phyloP scores from a whole-genome alignment of 2,329 filamentous ascomycete genomes.

The Penicillium sclerotigenum region DNA sequence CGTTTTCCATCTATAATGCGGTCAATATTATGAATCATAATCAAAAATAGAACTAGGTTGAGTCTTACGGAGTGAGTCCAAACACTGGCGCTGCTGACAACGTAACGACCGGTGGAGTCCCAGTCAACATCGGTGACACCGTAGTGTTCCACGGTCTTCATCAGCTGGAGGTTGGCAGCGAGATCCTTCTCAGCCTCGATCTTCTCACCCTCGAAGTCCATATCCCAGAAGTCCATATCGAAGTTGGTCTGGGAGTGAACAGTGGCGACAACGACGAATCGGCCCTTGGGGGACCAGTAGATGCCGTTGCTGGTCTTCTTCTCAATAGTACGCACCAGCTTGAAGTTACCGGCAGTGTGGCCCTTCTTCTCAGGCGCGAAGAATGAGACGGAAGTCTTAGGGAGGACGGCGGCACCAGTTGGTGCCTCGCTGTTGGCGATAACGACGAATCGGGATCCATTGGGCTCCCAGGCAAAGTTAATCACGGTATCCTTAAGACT shows the following conservation, averaged over 20 bases:
- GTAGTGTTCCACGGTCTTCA: conserved; percentile 93
- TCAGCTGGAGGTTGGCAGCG: conserved; percentile 88
- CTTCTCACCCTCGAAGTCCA: conserved; percentile 97
- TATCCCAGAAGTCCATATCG: conserved; percentile 95
- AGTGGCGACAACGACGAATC: conserved; percentile 91
- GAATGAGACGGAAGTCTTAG: conserved; percentile 93
- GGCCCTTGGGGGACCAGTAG: conserved; percentile 95
- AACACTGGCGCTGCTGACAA: conserved; percentile 85
- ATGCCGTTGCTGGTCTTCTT: conserved; percentile 99
- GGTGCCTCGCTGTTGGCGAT: conserved; percentile 89
- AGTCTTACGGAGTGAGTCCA: conserved; percentile 90
- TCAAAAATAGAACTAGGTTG: neutral
- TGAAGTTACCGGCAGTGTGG: conserved; percentile 81
- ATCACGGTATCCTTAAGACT: conserved; percentile 98
- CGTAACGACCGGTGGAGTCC: conserved; percentile 93
- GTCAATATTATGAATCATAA: conserved; percentile 19
- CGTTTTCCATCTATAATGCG: conserved; percentile 83
- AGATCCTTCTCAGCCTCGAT: conserved; percentile 89
- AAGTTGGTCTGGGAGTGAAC: conserved; percentile 90
- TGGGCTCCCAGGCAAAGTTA: conserved; percentile 99
- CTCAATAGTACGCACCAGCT: conserved; percentile 88
- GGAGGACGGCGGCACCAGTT: conserved; percentile 73
- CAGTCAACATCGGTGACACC: conserved; percentile 97
- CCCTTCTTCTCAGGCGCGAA: conserved; percentile 98
- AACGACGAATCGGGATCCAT: conserved; percentile 93